Evolutionary conservation across 768 basidiomycete species (phyloP), one percentile per base, ranked within the genome.

Genomic region (Chalciporus sphaerocephalus): DNA sequence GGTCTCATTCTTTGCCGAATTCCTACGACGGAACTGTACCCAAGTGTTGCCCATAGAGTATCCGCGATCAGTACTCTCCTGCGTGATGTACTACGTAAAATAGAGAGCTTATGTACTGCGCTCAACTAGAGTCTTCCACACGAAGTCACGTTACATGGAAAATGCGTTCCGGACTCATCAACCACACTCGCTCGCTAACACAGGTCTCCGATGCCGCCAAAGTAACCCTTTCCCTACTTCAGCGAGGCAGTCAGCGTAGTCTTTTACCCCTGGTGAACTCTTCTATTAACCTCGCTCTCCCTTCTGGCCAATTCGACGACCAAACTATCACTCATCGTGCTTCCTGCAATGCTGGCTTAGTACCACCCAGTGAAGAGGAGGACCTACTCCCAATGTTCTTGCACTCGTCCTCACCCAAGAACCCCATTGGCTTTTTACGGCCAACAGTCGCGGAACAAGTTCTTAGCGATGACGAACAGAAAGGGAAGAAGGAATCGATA

Each of bases 281-380:
- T 15, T 48, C 61, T 12, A 48, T 61, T 46, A 63, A 62, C 36
- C 58, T 65, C 18, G 20, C 44, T 28, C 60, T 63, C 12, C 63
- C 61, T 24, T 15, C 46, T 5, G 55, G 61, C 20, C 57, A 52
- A 12, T 65, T 61, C 37, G 21, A 60, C 18, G 43, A 56, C 22
- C 51, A 43, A 7, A 5, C 44, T 20, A 16, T 9, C 12, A 38
- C 21, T 5, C 36, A 56, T 16, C 60, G 57, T 16, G 54, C 59
- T 5, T 56, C 57, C 1, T 60, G 60, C 39, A 49, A 53, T 32
- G 44, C n/a, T 0, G 46, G 47, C 25, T 38, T 37, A 10, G 20
- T 47, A 16, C 28, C 28, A 0, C 27, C 24, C 13, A 51, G 51
- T 5, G 51, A 55, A 8, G 59, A 60, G 34, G 59, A 60, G 39